Evolutionary conservation across 1,284 basidiomycete genomes (phyloP), one percentile per base, ranked within the genome.

Genomic region (Papiliotrema laurentii): DNA sequence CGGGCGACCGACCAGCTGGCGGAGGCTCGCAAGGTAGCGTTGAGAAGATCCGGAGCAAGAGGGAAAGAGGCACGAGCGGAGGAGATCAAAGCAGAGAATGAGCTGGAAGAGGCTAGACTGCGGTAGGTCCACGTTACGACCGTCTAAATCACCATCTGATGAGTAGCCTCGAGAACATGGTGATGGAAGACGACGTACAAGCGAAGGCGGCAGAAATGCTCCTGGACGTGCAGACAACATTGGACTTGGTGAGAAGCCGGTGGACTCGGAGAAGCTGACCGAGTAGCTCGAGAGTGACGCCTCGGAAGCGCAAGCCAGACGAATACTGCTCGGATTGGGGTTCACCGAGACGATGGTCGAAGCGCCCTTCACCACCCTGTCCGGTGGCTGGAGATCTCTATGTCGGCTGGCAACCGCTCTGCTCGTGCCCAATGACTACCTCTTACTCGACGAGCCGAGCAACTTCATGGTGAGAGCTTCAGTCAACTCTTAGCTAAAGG

Each of bases 301-400:
- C 0, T 80, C 82, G 7, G 81, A 82, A 56, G 74, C 78, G 4
- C 75, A 81, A 16, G 84, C 84, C 0, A 75, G 77, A 33, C 63
- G 69, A 1, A 82, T 88, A 49, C 71, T 87, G 7, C 66, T 72
- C 25, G 84, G 84, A 1, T 73, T 88, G n/a, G 84, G 84, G 1
- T 86, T 87, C 64, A 74, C 72, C 0, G 61, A 74, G 27, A 76
- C 76, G 3, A 79, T 79, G 61, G 76, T 83, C 10, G 67, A 76
- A 16, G 72, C 74, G 0, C 76, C 78, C 0, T 79, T 80, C 46
- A 64, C 66, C 0, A 68, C 75, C 0, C 74, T 87, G 10, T 85
- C 82, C 1, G 85, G 85, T 18, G 85, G 85, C 0, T 88, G 85
- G 85, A 73, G 80, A 22, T 82, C 81, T 51, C 77, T 84, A 9